These are phyloP conservation scores for Breviolum minutum DNA, from an alignment of 73 alveolate genomes.

Conservation along the genomic window DNA sequence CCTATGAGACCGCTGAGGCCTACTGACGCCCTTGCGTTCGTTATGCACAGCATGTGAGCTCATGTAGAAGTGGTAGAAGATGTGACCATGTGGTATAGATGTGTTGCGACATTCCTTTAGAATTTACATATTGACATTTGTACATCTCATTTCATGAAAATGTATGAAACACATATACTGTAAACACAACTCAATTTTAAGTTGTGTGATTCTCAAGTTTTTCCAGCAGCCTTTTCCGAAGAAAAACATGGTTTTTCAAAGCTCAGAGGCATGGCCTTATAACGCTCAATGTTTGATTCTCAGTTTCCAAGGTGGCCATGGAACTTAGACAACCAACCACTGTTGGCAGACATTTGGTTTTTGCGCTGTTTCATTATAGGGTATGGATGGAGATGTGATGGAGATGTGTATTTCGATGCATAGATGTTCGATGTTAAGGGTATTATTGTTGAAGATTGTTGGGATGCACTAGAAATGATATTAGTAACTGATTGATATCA, in stretches of 20 bases:
- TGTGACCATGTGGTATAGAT: no score
- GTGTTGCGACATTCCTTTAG: no score
- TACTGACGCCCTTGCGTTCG: no score
- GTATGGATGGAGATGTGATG: no score
- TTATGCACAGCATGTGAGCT: background rate
- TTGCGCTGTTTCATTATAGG: background rate
- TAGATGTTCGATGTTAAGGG: background rate
- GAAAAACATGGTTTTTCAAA: no score
- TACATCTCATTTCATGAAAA: background rate
- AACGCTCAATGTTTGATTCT: conserved; percentile 37
- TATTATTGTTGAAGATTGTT: background rate
- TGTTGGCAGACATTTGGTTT: background rate
- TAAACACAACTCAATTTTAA: background rate
- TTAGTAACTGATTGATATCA: background rate
- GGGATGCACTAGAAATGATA: background rate
- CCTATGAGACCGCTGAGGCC: conserved; percentile 33
- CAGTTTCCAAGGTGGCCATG: background rate
- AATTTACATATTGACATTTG: no score
- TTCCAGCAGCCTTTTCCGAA: background rate
- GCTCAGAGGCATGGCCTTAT: conserved; percentile 89
- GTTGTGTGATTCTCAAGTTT: background rate
- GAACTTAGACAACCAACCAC: background rate
- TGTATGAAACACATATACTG: background rate
- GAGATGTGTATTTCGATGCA: background rate
- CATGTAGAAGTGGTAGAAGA: background rate